Conservation (phyloP, 306 rosid species). For the Quercus rubra region DNA sequence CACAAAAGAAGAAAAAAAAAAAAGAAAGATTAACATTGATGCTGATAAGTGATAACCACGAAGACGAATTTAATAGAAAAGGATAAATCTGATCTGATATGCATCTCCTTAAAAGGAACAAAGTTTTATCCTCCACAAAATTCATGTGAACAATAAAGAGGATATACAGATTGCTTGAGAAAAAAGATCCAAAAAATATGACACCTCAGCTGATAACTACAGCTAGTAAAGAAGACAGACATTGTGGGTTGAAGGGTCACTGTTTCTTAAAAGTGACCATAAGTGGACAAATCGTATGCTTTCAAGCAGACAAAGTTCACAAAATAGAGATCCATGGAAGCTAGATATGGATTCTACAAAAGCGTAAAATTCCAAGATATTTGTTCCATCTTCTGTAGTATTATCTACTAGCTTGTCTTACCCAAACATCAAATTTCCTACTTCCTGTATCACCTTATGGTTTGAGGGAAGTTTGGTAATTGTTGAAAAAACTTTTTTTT, state of each 20-base stretch:
- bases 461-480: too few species aligned
- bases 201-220: conserved; percentile 27
- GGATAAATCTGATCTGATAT: not conserved
- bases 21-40: too few species aligned
- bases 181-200: not conserved
- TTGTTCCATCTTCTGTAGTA: not conserved
- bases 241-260: conserved; percentile 58
- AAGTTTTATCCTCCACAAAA: conserved; percentile 44
- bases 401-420: not conserved
- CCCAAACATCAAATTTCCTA: too few species aligned
- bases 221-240: conserved; percentile 37
- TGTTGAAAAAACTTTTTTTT: too few species aligned
- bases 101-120: conserved; percentile 3
- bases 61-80: too few species aligned
- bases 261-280: conserved; percentile 46
- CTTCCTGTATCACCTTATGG: too few species aligned
- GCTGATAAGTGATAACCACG: too few species aligned
- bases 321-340: not conserved
- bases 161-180: not conserved
- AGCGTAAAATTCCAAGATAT: not conserved
- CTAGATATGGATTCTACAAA: not conserved
- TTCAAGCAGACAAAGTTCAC: conserved; percentile 7
- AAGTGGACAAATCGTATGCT: conserved; percentile 33
- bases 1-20: too few species aligned
- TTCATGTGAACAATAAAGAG: conserved; percentile 18